These are phyloP conservation scores for Massospora cicadina DNA, from an alignment of 371 early-diverging fungal genomes.

Conservation along the genomic window DNA sequence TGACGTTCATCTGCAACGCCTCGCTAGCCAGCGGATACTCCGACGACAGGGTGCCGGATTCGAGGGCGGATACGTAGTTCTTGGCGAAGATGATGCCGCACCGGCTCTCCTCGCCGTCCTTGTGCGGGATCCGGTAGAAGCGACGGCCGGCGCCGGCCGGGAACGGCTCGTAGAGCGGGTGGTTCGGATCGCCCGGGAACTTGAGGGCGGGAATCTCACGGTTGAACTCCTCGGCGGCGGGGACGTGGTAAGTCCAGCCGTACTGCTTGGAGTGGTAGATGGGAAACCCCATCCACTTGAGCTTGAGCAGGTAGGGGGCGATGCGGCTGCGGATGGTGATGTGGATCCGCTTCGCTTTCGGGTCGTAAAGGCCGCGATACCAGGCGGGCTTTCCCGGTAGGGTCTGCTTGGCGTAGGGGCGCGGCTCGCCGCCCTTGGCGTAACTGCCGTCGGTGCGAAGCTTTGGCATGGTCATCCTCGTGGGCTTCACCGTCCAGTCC, in stretches of 20 bases:
- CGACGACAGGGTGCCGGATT: slow-evolving; percentile 56
- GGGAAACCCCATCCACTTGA: slow-evolving; percentile 75
- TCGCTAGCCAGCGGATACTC: slow-evolving; percentile 51
- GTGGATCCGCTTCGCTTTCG: slow-evolving; percentile 27
- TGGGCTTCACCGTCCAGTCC: slow-evolving; percentile 37
- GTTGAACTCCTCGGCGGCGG: slow-evolving; percentile 15
- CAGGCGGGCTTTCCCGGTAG: slow-evolving; percentile 69
- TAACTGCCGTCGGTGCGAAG: slow-evolving; percentile 18
- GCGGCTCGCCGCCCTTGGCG: slow-evolving; percentile 23
- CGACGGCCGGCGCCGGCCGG: slow-evolving; percentile 19
- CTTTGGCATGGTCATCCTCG: slow-evolving; percentile 23
- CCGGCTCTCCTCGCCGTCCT: slow-evolving; percentile 61
- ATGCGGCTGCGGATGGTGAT: slow-evolving; percentile 53
- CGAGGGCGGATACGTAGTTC: slow-evolving; percentile 52
- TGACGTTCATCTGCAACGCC: slow-evolving; percentile 55
- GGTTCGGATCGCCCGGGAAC: slow-evolving; percentile 13
- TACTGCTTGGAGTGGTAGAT: slow-evolving; percentile 35
- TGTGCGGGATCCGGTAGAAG: slow-evolving; percentile 66
- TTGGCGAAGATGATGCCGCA: slow-evolving; percentile 80
- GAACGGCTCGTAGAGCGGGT: slow-evolving; percentile 20
- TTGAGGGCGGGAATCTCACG: slow-evolving; percentile 13
- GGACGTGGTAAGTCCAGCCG: slow-evolving; percentile 77
- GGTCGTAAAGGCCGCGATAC: slow-evolving; percentile 66
- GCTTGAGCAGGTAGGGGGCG: slow-evolving; percentile 60
- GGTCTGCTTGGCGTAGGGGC: slow-evolving; percentile 15